Evolutionary conservation across 140 eudicot species (phyloP).

Genomic region (Ambrosia hybrid): DNA sequence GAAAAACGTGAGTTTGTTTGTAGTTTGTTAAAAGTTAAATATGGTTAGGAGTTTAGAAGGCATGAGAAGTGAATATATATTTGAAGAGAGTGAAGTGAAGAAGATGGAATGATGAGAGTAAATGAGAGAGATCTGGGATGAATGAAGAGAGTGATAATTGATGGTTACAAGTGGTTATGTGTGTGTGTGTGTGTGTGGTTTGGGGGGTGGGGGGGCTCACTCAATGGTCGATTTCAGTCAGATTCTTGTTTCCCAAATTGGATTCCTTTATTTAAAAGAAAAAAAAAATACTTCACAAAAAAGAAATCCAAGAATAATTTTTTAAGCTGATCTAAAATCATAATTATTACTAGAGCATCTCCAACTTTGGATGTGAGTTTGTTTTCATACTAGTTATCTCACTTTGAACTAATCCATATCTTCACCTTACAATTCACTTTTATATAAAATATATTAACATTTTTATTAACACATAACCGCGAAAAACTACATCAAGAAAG

Average conservation of each 20-base stretch:
- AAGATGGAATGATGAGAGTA: neutral
- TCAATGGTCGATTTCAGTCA: slow-evolving; percentile 29
- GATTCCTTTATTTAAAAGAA: slow-evolving; percentile 8
- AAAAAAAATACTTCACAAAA: neutral
- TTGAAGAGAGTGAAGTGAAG: neutral
- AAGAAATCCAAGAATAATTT: neutral
- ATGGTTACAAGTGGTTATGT: slow-evolving; percentile 26
- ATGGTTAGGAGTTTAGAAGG: neutral
- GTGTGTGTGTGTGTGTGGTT: neutral
- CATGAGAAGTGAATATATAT: slow-evolving; percentile 18
- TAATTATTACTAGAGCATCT: too few relatives aligned
- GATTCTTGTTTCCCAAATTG: slow-evolving; percentile 19
- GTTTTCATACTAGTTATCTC: too few relatives aligned
- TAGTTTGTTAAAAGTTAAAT: neutral
- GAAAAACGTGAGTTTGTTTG: slow-evolving; percentile 12
- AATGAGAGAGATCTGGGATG: neutral
- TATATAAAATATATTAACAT: too few relatives aligned
- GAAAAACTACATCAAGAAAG: too few relatives aligned
- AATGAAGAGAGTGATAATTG: slow-evolving; percentile 11
- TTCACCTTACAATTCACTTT: too few relatives aligned
- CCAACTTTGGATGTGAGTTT: too few relatives aligned
- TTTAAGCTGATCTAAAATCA: neutral
- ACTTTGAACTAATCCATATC: too few relatives aligned
- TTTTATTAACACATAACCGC: too few relatives aligned
- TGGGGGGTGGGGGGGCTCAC: slow-evolving; percentile 30